Conservation (phyloP, 768 basidiomycete species). For the Phlebiopsis gigantea region DNA sequence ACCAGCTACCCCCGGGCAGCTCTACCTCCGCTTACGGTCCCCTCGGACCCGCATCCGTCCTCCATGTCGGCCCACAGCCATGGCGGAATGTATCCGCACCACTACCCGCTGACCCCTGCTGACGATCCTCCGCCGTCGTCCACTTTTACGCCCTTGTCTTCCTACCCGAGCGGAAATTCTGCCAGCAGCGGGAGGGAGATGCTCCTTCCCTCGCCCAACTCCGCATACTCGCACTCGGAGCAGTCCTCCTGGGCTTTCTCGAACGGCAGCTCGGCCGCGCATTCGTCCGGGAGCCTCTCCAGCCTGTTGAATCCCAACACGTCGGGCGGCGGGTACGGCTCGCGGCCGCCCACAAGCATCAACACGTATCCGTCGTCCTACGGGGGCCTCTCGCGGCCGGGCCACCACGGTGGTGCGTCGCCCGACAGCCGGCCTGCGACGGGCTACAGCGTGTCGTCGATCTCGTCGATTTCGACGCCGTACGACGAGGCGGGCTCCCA, state of each 20-base stretch:
- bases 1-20: constrained; percentile 44
- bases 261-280: constrained; percentile 50
- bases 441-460: constrained; percentile 81
- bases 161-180: constrained; percentile 15
- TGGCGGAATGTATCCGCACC: constrained; percentile 52
- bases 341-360: constrained; percentile 25
- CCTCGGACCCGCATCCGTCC: constrained; percentile 56
- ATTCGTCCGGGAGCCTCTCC: constrained; percentile 64
- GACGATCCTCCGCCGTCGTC: constrained; percentile 58
- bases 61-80: constrained; percentile 31
- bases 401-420: constrained; percentile 66
- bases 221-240: constrained; percentile 61
- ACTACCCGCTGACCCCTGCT: constrained; percentile 64
- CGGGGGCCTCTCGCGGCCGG: constrained; percentile 61
- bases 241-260: constrained; percentile 49
- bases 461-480: constrained; percentile 56
- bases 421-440: constrained; percentile 85
- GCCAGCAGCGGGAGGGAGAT: constrained; percentile 23
- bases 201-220: constrained; percentile 38
- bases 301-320: constrained; percentile 71
- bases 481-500: constrained; percentile 53
- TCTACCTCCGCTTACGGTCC: constrained; percentile 81
- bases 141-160: constrained; percentile 33
- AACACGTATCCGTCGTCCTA: constrained; percentile 37
- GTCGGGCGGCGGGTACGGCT: constrained; percentile 44